Conservation (phyloP, 116 monocot genomes). For the Phalaenopsis hybrid region DNA sequence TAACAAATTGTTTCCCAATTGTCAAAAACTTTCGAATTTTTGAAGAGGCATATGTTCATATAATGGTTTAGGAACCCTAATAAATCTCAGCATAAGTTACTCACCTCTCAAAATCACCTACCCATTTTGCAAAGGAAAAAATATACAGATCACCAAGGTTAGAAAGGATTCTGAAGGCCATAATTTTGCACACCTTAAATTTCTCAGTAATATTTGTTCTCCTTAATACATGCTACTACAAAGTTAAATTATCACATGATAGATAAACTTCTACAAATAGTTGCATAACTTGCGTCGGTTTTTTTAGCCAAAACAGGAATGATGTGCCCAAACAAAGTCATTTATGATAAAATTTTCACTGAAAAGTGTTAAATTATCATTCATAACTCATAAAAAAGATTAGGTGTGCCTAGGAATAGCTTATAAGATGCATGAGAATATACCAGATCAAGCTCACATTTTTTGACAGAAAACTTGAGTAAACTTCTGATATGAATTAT, state of each 20-base stretch:
- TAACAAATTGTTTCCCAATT: background rate
- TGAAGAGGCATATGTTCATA: too few species aligned
- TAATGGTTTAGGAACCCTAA: too few species aligned
- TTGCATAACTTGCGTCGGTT: background rate
- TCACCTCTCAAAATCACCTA: background rate
- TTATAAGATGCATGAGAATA: background rate
- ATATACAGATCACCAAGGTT: background rate
- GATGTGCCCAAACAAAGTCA: background rate
- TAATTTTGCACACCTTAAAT: background rate
- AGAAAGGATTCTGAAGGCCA: background rate
- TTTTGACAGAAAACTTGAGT: background rate
- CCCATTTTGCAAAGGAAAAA: background rate
- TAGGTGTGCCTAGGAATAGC: background rate
- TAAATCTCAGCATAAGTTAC: background rate
- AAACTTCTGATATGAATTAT: background rate
- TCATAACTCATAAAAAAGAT: background rate
- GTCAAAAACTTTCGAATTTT: background rate
- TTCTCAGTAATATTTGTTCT: background rate
- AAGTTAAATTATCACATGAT: background rate
- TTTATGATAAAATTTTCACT: background rate
- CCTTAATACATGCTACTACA: background rate
- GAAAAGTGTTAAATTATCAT: background rate
- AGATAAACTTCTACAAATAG: background rate
- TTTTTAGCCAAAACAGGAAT: background rate
- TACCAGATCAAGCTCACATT: background rate